Percentiles rank a stretch among this genome's conserved stretches.
phyloP scores from a whole-genome alignment of 169 alveolate species.

The Babesia ovis region DNA sequence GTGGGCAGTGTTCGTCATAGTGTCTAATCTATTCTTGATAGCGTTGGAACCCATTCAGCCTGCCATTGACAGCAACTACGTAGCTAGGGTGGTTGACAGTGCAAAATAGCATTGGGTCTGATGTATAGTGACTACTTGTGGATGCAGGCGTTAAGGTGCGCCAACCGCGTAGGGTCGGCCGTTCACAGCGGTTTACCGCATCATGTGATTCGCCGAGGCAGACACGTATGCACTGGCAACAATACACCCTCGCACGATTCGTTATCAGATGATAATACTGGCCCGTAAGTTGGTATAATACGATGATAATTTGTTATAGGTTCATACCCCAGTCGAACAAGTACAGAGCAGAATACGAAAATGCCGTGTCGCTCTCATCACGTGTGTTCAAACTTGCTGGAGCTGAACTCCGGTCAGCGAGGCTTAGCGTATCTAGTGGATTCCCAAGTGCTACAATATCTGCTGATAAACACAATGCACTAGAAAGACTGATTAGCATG shows the following conservation, averaged over 20 bases:
- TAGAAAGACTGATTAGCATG: not conserved
- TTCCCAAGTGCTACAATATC: not conserved
- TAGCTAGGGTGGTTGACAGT: too few relatives aligned
- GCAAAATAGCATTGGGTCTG: too few relatives aligned
- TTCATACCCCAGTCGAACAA: constrained; percentile 13
- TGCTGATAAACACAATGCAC: not conserved
- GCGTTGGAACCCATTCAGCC: not conserved
- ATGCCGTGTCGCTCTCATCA: constrained; percentile 4
- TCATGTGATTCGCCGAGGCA: not conserved
- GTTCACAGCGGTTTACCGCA: not conserved
- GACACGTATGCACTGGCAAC: too few relatives aligned
- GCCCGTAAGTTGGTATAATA: constrained; percentile 35
- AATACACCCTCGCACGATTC: not conserved
- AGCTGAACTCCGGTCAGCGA: constrained; percentile 1
- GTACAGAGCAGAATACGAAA: constrained; percentile 10
- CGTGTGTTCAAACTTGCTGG: constrained; percentile 3
- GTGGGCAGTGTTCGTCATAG: too few relatives aligned
- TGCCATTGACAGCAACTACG: too few relatives aligned
- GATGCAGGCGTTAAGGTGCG: constrained; percentile 15
- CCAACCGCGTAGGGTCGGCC: not conserved
- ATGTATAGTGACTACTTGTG: constrained; percentile 11
- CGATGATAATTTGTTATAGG: constrained; percentile 12
- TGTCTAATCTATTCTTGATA: not conserved
- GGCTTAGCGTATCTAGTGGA: not conserved
- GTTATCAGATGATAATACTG: not conserved